A percentile compares a stretch with the other conserved stretches of the same genome.
Conservation (phyloP, 139 green algal species). For the Tetraselmis striata region DNA sequence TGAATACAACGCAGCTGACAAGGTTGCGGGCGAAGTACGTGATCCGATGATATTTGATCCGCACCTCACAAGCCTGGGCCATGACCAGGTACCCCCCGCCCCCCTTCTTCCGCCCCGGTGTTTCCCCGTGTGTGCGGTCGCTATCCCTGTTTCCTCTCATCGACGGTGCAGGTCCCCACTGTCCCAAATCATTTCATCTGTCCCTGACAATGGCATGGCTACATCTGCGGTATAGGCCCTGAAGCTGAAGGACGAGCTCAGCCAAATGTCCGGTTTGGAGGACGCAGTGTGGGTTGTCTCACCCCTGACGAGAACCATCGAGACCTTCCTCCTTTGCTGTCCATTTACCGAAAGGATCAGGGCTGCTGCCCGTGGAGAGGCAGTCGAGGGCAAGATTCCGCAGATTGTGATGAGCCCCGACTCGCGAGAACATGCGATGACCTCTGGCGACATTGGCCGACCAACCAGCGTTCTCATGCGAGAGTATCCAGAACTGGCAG, state of each 20-base stretch:
- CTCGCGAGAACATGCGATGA: neutral
- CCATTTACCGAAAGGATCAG: neutral
- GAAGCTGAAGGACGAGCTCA: neutral
- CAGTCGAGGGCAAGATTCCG: neutral
- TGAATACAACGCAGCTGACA: neutral
- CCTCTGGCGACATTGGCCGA: neutral
- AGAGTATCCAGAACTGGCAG: neutral
- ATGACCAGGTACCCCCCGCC: neutral
- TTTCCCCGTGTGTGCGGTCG: no score
- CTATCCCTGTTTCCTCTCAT: no score
- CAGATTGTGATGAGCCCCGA: neutral
- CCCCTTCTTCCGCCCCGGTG: no score
- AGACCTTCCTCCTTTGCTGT: neutral
- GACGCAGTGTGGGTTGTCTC: neutral
- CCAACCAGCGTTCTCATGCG: neutral
- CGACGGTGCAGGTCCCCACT: no score
- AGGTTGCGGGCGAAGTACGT: neutral
- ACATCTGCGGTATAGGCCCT: no score
- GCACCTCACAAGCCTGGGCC: neutral
- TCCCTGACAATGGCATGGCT: no score
- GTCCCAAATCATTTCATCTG: no score
- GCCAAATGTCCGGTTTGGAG: neutral
- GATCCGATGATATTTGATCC: neutral
- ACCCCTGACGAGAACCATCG: neutral
- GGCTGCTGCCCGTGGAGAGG: neutral